Percentiles rank a stretch among this genome's conserved stretches.
Evolutionary conservation across 2,329 filamentous ascomycete genomes (phyloP).

Genomic region (Hymenoscyphus repandus): DNA sequence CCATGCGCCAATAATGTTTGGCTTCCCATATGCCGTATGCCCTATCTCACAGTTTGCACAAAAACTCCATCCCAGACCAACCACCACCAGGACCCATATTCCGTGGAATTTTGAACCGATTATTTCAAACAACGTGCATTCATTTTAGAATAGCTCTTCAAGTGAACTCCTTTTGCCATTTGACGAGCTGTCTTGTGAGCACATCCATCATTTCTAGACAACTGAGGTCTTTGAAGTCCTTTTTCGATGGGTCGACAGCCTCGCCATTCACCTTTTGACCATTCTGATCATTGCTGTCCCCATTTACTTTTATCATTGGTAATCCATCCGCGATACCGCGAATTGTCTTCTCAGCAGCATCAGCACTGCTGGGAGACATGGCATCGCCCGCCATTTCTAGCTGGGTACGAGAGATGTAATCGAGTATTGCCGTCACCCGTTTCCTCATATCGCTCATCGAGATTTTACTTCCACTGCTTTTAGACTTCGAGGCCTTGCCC

Average conservation of each 20-base stretch:
- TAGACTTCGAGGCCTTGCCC: slow-evolving; percentile 27
- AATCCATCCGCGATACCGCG: slow-evolving; percentile 30
- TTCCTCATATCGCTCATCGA: slow-evolving; percentile 86
- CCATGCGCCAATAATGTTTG: neutral
- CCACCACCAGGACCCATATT: neutral
- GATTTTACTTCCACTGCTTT: slow-evolving; percentile 50
- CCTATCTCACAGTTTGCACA: neutral
- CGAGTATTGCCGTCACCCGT: slow-evolving; percentile 76
- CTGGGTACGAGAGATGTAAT: slow-evolving; percentile 86
- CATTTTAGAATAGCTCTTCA: slow-evolving; percentile 8
- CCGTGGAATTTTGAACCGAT: neutral
- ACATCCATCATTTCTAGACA: slow-evolving; percentile 37
- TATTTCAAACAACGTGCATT: neutral
- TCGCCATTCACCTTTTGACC: slow-evolving; percentile 17
- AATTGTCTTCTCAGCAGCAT: slow-evolving; percentile 32
- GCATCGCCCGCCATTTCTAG: slow-evolving; percentile 73
- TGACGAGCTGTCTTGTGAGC: slow-evolving; percentile 35
- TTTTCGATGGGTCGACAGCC: slow-evolving; percentile 28
- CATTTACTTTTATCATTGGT: slow-evolving; percentile 34
- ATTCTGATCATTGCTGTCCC: slow-evolving; percentile 27
- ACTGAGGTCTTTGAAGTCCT: slow-evolving; percentile 68
- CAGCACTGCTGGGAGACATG: slow-evolving; percentile 36
- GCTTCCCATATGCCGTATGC: neutral
- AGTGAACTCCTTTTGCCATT: slow-evolving; percentile 33
- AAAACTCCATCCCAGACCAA: neutral